Evolutionary conservation across 2,329 filamentous ascomycete species (phyloP), one percentile per base, ranked within the genome.

Genomic region (Fusarium hostae): DNA sequence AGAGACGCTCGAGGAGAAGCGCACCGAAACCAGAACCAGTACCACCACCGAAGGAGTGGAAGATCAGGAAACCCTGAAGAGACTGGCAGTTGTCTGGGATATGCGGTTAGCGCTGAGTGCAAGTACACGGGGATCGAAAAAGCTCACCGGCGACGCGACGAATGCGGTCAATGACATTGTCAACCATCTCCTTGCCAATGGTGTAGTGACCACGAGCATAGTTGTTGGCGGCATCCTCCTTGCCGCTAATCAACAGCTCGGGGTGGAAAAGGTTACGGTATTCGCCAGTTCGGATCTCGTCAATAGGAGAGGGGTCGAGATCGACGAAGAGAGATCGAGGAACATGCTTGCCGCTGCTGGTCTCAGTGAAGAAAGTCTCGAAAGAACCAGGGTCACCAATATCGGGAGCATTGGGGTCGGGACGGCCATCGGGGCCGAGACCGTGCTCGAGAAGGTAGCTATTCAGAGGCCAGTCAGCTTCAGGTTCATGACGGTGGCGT

Each of bases 211-310:
- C 91, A 84, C 90, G 90, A 75, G 91, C 91, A 78, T 92, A 93
- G 86, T 93, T 93, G 85, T 92, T 92, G 83, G 90, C 90, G 65
- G 91, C 90, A 87, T 92, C 91, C 82, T 92, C 91, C 86, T 92
- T 92, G 82, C 90, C 90, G 81, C 88, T 92, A 79, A 92, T 89
- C 79, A 92, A 82, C 76, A 90, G 86, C 85, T 92, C 90, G 48
- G 90, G 90, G 83, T 92, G 90, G 86, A 92, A 92, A 68, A 92
- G 87, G 79, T 90, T 86, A 76, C 89, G 89, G 84, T 92, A 92
- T 72, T 78, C 69, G 66, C 90, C 90, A 59, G 90, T 92, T 66
- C 90, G 89, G 82, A 92, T 92, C 86, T 92, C 91, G 77, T 92
- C 91, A 76, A 92, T 91, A 66, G 90, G 90, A 62, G 90, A 92